A percentile compares a stretch with the other conserved stretches of the same genome.
Conservation (phyloP, 768 basidiomycete species). For the Macrocybe gigantea region DNA sequence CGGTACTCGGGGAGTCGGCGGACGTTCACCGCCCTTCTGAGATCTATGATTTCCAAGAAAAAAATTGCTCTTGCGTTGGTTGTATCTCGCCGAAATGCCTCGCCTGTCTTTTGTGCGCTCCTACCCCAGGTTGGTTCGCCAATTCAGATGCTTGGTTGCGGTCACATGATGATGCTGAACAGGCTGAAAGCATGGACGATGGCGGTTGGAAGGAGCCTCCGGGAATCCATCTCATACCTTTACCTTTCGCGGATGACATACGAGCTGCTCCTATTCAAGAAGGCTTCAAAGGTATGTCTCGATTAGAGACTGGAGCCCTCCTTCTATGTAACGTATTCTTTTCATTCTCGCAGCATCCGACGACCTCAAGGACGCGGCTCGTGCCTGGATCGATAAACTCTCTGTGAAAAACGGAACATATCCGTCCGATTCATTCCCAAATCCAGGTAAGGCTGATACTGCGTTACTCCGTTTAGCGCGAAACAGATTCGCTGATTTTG, state of each 20-base stretch:
- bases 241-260: constrained; percentile 96
- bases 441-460: constrained; percentile 63
- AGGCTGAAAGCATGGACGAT: constrained; percentile 69
- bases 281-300: constrained; percentile 50
- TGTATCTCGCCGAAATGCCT: constrained; percentile 62
- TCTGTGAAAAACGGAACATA: constrained; percentile 75
- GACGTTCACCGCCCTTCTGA: constrained; percentile 83
- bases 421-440: constrained; percentile 84
- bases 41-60: constrained; percentile 74
- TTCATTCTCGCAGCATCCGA: constrained; percentile 49
- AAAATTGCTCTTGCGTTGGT: constrained; percentile 78
- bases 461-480: constrained; percentile 1
- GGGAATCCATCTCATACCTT: constrained; percentile 86
- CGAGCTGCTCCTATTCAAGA: constrained; percentile 68
- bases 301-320: background rate
- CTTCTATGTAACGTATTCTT: constrained; percentile 1
- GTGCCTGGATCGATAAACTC: constrained; percentile 72
- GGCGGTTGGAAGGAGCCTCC: constrained; percentile 78
- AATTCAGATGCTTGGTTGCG: background rate
- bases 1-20: constrained; percentile 86
- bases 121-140: constrained; percentile 66
- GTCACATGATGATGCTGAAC: constrained; percentile 2
- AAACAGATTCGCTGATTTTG: background rate
- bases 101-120: constrained; percentile 78
- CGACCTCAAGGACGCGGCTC: constrained; percentile 59